Conservation (phyloP, 805 yeast species). For the Saccharomycopsis oosterbeekiorum region DNA sequence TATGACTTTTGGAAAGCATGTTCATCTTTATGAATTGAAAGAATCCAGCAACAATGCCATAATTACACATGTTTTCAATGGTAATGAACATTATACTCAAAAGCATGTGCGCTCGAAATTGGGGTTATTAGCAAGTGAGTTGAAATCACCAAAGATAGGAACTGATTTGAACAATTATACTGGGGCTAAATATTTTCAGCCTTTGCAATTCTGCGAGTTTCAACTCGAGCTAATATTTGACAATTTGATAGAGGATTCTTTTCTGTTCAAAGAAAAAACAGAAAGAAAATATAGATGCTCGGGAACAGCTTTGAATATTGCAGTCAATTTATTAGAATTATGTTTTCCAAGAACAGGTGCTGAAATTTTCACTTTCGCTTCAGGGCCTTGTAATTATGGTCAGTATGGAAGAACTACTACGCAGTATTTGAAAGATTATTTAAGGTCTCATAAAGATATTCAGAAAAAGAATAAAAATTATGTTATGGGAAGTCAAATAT, state of each 20-base stretch:
- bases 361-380: conserved; percentile 43
- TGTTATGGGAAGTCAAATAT: conserved; percentile 30
- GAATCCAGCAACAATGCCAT: conserved; percentile 26
- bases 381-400: conserved; percentile 59
- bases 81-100: conserved; percentile 39
- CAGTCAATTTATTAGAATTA: conserved; percentile 29
- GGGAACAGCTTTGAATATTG: conserved; percentile 49
- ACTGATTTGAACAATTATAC: conserved; percentile 16
- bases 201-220: conserved; percentile 40
- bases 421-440: conserved; percentile 46
- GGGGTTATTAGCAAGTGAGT: conserved; percentile 31
- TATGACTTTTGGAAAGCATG: conserved; percentile 50
- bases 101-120: conserved; percentile 38
- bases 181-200: conserved; percentile 37
- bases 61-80: conserved; percentile 42
- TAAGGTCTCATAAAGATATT: conserved; percentile 59
- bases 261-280: conserved; percentile 33
- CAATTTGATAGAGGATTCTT: conserved; percentile 37
- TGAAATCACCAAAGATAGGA: conserved; percentile 3
- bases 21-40: conserved; percentile 43
- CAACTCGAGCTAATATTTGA: conserved; percentile 41
- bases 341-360: conserved; percentile 42
- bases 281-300: conserved; percentile 46
- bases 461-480: conserved; percentile 25
- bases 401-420: conserved; percentile 50